Evolutionary conservation across 2,329 filamentous ascomycete genomes (phyloP).

Genomic region (Amauroascus verrucosus): DNA sequence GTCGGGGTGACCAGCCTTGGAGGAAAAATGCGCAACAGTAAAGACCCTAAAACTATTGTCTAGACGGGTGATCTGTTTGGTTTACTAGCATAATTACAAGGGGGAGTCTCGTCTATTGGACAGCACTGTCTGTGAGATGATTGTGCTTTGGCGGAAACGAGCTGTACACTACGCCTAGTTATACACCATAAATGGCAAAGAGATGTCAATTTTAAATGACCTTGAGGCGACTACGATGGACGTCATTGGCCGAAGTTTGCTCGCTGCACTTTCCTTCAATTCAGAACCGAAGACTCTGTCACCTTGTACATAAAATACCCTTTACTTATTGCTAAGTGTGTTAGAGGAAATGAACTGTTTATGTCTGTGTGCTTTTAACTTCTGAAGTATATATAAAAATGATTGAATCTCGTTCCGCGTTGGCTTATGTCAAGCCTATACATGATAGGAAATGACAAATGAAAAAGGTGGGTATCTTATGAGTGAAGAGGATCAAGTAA

Average conservation of each 20-base stretch:
- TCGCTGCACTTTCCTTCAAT: neutral
- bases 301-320: neutral
- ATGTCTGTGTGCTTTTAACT: no score
- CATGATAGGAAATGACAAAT: no score
- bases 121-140: neutral
- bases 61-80: neutral
- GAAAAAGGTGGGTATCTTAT: neutral
- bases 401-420: no score
- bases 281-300: neutral
- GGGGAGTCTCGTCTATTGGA: constrained; percentile 3
- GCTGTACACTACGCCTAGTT: constrained; percentile 10
- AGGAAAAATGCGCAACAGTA: constrained; percentile 23
- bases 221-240: neutral
- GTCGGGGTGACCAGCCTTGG: constrained; percentile 33
- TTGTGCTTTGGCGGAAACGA: neutral
- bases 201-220: neutral
- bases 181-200: constrained; percentile 2
- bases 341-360: neutral
- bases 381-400: no score
- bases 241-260: neutral
- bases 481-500: neutral
- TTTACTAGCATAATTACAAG: neutral
- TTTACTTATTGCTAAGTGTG: neutral
- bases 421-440: no score
- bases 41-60: constrained; percentile 16